Conservation (phyloP, 495 filamentous ascomycete species). For the Cryomyces minteri region DNA sequence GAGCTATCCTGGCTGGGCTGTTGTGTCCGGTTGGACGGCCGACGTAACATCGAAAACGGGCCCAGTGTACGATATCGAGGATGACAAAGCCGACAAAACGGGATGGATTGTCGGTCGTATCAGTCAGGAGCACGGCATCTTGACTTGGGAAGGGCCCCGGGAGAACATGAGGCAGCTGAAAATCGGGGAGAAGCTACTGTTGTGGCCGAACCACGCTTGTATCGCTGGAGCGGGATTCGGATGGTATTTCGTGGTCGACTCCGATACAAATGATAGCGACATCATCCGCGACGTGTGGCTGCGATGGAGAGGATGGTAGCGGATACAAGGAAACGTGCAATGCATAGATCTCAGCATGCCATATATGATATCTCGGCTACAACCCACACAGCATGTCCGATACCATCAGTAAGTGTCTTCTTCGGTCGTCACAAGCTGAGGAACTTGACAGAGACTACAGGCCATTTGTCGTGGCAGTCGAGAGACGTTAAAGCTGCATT, state of each 20-base stretch:
- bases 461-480: too few species aligned
- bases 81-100: constrained; percentile 9
- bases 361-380: too few species aligned
- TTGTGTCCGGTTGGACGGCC: constrained; percentile 28
- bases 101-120: constrained; percentile 24
- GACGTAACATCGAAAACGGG: not conserved
- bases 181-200: constrained; percentile 41
- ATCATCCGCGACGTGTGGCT: constrained; percentile 22
- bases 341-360: not conserved
- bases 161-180: constrained; percentile 35
- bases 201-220: constrained; percentile 80
- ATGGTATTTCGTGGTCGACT: constrained; percentile 65
- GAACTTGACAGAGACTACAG: too few species aligned
- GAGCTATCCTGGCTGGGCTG: constrained; percentile 52
- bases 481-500: too few species aligned
- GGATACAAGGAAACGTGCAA: not conserved
- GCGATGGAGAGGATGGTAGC: constrained; percentile 25
- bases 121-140: constrained; percentile 23
- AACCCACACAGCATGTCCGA: too few species aligned
- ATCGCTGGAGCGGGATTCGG: constrained; percentile 54
- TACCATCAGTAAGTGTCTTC: too few species aligned
- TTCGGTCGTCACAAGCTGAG: too few species aligned
- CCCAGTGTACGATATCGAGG: constrained; percentile 13
- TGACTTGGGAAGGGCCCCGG: constrained; percentile 24
- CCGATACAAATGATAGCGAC: constrained; percentile 26